These are phyloP conservation scores for Galium porrigens DNA, from an alignment of 305 asterid species.

Conservation along the genomic window DNA sequence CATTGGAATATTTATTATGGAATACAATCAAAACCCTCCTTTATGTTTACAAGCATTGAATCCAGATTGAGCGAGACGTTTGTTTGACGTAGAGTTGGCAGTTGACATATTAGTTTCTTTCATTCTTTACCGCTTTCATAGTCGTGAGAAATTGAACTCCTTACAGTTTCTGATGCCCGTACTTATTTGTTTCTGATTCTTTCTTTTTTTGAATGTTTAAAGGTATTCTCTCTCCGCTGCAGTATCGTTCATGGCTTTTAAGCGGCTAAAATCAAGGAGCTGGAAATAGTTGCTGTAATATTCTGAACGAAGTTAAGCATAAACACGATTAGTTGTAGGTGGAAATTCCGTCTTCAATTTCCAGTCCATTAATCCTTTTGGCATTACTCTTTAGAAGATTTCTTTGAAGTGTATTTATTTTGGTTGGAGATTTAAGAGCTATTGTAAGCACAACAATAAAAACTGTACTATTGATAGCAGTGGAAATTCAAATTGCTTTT, in stretches of 20 bases:
- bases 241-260: constrained; percentile 74
- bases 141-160: too few relatives aligned
- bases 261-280: constrained; percentile 50
- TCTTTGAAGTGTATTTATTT: neutral
- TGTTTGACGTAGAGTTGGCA: neutral
- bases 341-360: neutral
- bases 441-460: neutral
- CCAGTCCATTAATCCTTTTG: neutral
- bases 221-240: constrained; percentile 93
- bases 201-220: constrained; percentile 13
- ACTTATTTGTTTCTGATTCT: neutral
- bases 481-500: neutral
- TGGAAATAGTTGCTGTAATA: constrained; percentile 24
- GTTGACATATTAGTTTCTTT: neutral
- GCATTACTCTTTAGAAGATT: neutral
- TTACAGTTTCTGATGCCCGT: neutral
- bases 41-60: neutral
- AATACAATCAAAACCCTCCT: neutral
- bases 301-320: neutral
- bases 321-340: neutral
- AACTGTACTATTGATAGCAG: neutral
- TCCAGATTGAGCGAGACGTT: neutral
- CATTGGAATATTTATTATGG: neutral
- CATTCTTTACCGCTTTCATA: neutral
- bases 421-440: neutral